Conservation (phyloP, 257 asterid genomes). For the Lithospermum erythrorhizon region DNA sequence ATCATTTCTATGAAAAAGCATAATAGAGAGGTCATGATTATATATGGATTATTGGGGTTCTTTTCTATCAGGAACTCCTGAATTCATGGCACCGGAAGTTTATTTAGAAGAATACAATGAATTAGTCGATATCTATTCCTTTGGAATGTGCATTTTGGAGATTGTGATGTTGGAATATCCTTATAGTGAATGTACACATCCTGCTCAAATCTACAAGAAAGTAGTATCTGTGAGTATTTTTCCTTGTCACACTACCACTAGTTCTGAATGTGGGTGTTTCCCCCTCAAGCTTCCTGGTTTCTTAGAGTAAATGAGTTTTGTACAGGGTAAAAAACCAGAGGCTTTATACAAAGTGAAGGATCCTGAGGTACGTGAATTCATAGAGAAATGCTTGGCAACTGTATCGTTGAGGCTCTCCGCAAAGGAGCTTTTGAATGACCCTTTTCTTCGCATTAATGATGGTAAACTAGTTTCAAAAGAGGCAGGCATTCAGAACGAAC, state of each 20-base stretch:
- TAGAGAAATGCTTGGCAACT: constrained; percentile 78
- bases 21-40: neutral
- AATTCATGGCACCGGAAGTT: constrained; percentile 91
- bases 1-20: neutral
- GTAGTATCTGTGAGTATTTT: constrained; percentile 58
- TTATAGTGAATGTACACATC: constrained; percentile 76
- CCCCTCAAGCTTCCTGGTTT: constrained; percentile 1
- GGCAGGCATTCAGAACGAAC: constrained; percentile 29
- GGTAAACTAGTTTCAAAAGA: constrained; percentile 31
- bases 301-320: neutral
- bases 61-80: constrained; percentile 60
- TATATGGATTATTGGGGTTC: neutral
- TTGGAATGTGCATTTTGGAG: constrained; percentile 88
- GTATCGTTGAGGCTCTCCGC: constrained; percentile 71
- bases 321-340: constrained; percentile 75
- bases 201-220: constrained; percentile 87
- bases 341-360: constrained; percentile 66
- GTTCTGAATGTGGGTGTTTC: constrained; percentile 1
- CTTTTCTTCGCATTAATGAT: constrained; percentile 65
- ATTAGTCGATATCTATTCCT: constrained; percentile 70
- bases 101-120: constrained; percentile 80
- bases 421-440: constrained; percentile 78
- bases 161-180: constrained; percentile 89
- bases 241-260: neutral
- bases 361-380: constrained; percentile 69